Evolutionary conservation across 495 filamentous ascomycete genomes (phyloP), one percentile per base, ranked within the genome.

Genomic region (Hypoxylon crocopeplum): DNA sequence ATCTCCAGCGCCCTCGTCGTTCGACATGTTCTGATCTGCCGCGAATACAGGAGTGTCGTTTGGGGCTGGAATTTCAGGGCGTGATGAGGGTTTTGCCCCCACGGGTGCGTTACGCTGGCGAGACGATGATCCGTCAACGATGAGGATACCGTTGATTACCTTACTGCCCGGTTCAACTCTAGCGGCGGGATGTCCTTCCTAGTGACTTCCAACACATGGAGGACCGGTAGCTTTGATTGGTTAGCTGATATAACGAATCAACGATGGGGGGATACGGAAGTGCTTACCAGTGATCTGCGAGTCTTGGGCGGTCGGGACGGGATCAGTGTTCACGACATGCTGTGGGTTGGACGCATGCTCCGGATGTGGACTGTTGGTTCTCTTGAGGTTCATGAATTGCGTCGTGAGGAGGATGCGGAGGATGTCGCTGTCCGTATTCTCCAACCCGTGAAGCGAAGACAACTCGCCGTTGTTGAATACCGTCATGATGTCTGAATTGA

Each of bases 401-500:
- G 45, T 34, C 29, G 36, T 25, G 7, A 57, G 10, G 5, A 57
- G 33, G 1, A 8, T 12, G 2, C 55, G 55, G 8, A 59, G 8
- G 5, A 21, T 7, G 7, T 30, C 15, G 8, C 25, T 10, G 12
- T 36, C 27, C 2, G 5, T 6, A 2, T n/a, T 2, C 2, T 21
- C 29, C 3, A 48, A 16, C 10, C 8, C 7, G 1, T 6, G 10
- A 4, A 34, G 8, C 6, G n/a, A 17, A 22, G 27, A 13, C 32
- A 56, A 16, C 15, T 65, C 49, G 2, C 17, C 24, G 5, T 46
- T 13, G 2, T 33, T 12, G n/a, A 75, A 46, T 27, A 70, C 34
- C 2, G 12, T 5, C 15, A 69, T 30, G 47, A 75, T 68, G 30
- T 72, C 71, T 2, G 7, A 7, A n/a, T 22, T 19, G 7, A 16